Conservation (phyloP, 805 yeast genomes). For the Zygosaccharomyces lentus region DNA sequence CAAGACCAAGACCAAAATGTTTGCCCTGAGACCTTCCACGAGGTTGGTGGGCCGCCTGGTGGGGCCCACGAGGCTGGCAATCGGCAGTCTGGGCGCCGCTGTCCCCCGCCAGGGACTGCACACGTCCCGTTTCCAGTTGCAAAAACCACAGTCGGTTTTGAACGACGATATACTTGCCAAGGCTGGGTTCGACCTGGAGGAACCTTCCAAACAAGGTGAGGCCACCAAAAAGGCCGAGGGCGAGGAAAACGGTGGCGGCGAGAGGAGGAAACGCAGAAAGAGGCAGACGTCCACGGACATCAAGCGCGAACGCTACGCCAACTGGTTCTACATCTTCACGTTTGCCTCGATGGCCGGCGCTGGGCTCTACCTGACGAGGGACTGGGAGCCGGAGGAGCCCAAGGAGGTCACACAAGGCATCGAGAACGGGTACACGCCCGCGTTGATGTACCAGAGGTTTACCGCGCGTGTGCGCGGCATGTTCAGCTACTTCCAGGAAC, state of each 20-base stretch:
- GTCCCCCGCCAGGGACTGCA: background rate
- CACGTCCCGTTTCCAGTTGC: constrained; percentile 5
- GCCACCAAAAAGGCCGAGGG: constrained; percentile 12
- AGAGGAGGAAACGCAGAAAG: constrained; percentile 42
- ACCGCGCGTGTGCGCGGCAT: constrained; percentile 67
- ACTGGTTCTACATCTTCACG: constrained; percentile 59
- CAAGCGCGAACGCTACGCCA: constrained; percentile 79
- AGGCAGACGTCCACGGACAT: constrained; percentile 69
- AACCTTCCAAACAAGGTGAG: constrained; percentile 19
- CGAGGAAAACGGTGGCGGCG: constrained; percentile 14
- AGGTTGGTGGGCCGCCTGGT: constrained; percentile 4
- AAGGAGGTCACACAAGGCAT: constrained; percentile 50
- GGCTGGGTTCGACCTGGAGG: constrained; percentile 72
- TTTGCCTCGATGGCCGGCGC: constrained; percentile 47
- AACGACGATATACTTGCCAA: constrained; percentile 76
- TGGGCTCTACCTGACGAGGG: constrained; percentile 68
- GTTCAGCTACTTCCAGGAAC: constrained; percentile 83
- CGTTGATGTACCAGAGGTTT: constrained; percentile 63
- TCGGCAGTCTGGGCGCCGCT: background rate
- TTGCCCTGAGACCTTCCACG: constrained; percentile 6
- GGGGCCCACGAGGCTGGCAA: background rate
- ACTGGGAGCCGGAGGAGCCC: constrained; percentile 80
- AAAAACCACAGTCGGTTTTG: constrained; percentile 49
- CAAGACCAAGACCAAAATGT: background rate
- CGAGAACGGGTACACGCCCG: constrained; percentile 64